Evolutionary conservation across 1,284 basidiomycete genomes (phyloP), one percentile per base, ranked within the genome.

Genomic region (Ganoderma sinense): DNA sequence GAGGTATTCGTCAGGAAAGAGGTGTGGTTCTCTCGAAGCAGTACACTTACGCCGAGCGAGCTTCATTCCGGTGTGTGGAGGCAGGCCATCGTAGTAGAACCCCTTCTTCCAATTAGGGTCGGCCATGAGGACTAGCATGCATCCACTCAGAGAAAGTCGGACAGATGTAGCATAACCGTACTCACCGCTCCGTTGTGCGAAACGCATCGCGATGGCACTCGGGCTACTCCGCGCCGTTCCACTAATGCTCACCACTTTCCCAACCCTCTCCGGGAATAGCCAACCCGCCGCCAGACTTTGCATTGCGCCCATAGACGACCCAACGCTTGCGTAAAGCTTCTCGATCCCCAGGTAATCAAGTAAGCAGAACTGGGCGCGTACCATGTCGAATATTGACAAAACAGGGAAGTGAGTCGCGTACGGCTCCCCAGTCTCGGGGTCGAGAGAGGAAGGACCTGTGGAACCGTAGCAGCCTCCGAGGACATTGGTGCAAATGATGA

Each of bases 41-140:
- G 18, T 59, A 13, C 29, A 87, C 94, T 77, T 80, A 96, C 95
- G 97, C 72, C 97, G 89, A 20, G 97, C 98, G 41, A 99, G 89
- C 82, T 99, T 99, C 97, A 99, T 99, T 31, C 97, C 97, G 2
- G 92, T 95, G 80, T 99, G 98, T 2, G 97, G 97, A 1, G 97
- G 98, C 16, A 97, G 80, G n/a, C 88, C 87, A 65, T 96, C 94
- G 78, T 99, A 99, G 82, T 99, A 99, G 81, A 97, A 98, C 1
- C 98, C 97, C 53, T 97, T 91, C 75, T 99, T 99, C 98, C 97
- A 99, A 75, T 99, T 98, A 0, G 97, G 97, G 81, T 99, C 97
- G 7, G 97, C 93, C 97, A 99, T 99, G 65, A 99, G 89, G 14
- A 99, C 97, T 96, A 73, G 63, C 33, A 29, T 7, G 43, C 41